A percentile compares a stretch with the other conserved stretches of the same genome.
These are phyloP conservation scores for Alternaria longipes DNA, from an alignment of 2,329 filamentous ascomycete species.

Conservation along the genomic window DNA sequence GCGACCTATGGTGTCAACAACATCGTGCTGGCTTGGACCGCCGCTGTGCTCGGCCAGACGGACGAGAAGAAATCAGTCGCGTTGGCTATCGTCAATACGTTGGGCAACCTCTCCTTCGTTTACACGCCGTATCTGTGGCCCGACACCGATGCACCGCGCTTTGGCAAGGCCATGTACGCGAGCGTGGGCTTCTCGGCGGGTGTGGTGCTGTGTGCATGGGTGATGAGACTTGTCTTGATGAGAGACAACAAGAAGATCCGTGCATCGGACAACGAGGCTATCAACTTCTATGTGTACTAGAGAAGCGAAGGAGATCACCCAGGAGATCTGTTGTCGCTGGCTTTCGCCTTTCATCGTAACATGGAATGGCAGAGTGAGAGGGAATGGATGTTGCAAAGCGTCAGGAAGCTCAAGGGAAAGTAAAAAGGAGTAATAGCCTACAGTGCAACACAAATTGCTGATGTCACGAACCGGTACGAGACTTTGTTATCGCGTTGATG, in stretches of 20 bases:
- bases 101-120: slow-evolving; percentile 52
- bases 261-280: slow-evolving; percentile 19
- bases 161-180: slow-evolving; percentile 29
- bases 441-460: background rate
- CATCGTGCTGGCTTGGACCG: slow-evolving; percentile 52
- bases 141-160: slow-evolving; percentile 29
- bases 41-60: slow-evolving; percentile 51
- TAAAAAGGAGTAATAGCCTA: background rate
- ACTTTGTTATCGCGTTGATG: too few relatives aligned
- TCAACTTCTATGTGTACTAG: slow-evolving; percentile 30
- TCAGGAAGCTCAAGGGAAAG: background rate
- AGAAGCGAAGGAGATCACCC: background rate
- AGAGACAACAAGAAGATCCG: slow-evolving; percentile 32
- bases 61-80: slow-evolving; percentile 54
- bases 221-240: slow-evolving; percentile 21
- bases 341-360: background rate
- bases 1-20: slow-evolving; percentile 45
- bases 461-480: background rate
- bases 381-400: background rate
- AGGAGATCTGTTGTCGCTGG: background rate
- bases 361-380: background rate
- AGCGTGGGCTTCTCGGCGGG: slow-evolving; percentile 30
- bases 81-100: slow-evolving; percentile 53
- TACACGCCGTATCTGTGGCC: slow-evolving; percentile 44
- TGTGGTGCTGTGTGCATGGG: slow-evolving; percentile 21